phyloP scores from a whole-genome alignment of 2,329 filamentous ascomycete genomes.

The Botrytis squamosa region DNA sequence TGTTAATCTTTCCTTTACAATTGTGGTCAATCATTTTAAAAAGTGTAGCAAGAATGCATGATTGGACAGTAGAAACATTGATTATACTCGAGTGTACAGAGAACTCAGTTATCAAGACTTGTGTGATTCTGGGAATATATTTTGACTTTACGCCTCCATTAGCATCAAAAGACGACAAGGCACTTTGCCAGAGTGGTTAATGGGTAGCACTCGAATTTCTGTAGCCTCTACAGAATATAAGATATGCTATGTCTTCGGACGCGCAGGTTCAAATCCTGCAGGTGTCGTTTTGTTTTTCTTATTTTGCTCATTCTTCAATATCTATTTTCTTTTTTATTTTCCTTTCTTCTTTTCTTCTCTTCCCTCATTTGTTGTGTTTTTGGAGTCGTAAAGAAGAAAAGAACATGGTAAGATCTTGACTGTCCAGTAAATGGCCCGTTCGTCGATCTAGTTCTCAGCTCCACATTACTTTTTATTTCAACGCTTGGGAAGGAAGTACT shows the following conservation, averaged over 20 bases:
- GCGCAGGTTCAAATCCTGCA: conserved; percentile 41
- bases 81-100: neutral
- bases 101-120: too few species aligned
- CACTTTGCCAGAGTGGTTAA: conserved; percentile 40
- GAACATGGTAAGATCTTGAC: neutral
- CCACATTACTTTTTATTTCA: neutral
- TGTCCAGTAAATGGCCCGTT: neutral
- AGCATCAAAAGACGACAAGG: conserved; percentile 5
- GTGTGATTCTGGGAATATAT: fast-evolving
- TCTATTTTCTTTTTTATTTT: neutral
- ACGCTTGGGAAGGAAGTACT: neutral
- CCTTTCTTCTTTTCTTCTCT: neutral
- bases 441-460: neutral
- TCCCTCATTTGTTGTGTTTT: neutral
- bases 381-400: neutral
- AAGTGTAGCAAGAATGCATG: neutral
- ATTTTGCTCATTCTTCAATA: neutral
- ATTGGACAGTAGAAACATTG: neutral
- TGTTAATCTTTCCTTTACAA: too few species aligned
- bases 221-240: conserved; percentile 18
- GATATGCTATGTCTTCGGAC: conserved; percentile 41
- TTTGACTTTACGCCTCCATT: fast-evolving
- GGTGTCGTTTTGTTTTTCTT: conserved; percentile 17
- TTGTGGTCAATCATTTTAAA: neutral
- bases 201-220: conserved; percentile 40